Evolutionary conservation across 129 eudicot species (phyloP), one percentile per base, ranked within the genome.

Genomic region (Pseudognaphalium luteoalbum): DNA sequence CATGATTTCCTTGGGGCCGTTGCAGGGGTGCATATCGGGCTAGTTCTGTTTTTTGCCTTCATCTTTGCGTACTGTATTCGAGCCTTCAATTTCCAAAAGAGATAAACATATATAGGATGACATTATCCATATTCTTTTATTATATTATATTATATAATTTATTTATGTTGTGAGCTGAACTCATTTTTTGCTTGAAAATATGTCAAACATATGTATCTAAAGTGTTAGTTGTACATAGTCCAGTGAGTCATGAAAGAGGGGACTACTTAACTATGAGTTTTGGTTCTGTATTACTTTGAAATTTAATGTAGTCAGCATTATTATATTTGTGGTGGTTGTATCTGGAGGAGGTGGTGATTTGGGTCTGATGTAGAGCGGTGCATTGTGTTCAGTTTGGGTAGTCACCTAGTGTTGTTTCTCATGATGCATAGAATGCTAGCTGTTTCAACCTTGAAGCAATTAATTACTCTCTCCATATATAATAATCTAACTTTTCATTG

Each of bases 61-160:
- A 68, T 77, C 39, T 84, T 84, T 30, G 88, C 88, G 1, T 84
- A 56, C 30, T 73, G 74, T 39, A 81, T 84, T 22, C 75, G 77
- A 19, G 62, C 83, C 28, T 84, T 84, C 61, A 84, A 84, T 62
- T 84, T 84, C 71, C 85, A 84, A 30, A 77, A 74, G 76, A 81
- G 85, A 77, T 84, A 81, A 69, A 16, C 52, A 76, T 14, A 35
- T 7, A 65, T 2, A 25, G 28, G 12, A 76, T 39, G 11, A 6
- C 4, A 3, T 50, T 37, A 11, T 37, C 5, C 16, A 0, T 32
- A 22, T 19, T 35, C 54, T 57, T 68, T 41, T 51, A 68, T 70
- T 25, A 60, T 21, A 25, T 44, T 61, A 3, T 78, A 2, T 54
- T 51, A 25, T 51, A 15, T 51, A 15, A 2, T 12, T 17, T 51